Conservation (phyloP, 305 asterid genomes). For the Fraxinus dipetala region DNA sequence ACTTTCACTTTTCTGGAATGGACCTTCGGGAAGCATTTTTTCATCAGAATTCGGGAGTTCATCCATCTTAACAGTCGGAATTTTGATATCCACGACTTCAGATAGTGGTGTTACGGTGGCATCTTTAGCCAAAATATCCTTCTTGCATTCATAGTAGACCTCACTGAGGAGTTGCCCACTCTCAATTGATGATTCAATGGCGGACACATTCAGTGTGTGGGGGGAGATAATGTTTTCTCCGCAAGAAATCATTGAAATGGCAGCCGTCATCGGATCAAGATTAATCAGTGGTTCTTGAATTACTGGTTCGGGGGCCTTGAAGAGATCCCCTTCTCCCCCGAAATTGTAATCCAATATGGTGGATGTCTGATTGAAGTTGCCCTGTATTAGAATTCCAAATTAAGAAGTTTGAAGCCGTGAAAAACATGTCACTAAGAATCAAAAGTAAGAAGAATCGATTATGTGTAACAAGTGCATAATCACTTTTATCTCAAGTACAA, state of each 20-base stretch:
- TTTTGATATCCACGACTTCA: constrained; percentile 49
- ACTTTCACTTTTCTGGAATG: constrained; percentile 70
- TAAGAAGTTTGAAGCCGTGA: constrained; percentile 1
- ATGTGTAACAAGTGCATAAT: background rate
- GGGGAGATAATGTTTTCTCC: constrained; percentile 65
- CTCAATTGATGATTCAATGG: constrained; percentile 70
- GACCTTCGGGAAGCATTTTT: constrained; percentile 34
- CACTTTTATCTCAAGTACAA: background rate
- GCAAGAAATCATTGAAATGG: constrained; percentile 84
- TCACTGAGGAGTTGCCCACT: constrained; percentile 76
- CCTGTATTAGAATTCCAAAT: constrained; percentile 36
- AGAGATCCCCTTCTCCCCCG: constrained; percentile 87
- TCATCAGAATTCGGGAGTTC: constrained; percentile 37
- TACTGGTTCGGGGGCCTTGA: constrained; percentile 80
- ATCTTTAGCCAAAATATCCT: constrained; percentile 83
- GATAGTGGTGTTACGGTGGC: constrained; percentile 61
- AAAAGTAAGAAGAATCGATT: background rate
- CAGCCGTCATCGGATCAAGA: constrained; percentile 82
- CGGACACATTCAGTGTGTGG: constrained; percentile 62
- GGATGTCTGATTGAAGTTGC: constrained; percentile 37
- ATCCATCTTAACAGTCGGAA: constrained; percentile 38
- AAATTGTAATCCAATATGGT: constrained; percentile 63
- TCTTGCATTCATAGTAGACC: constrained; percentile 82
- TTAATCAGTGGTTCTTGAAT: constrained; percentile 61
- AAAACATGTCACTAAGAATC: background rate